Evolutionary conservation across 1,139 yeast genomes (phyloP).

Genomic region (Pichia sp.): DNA sequence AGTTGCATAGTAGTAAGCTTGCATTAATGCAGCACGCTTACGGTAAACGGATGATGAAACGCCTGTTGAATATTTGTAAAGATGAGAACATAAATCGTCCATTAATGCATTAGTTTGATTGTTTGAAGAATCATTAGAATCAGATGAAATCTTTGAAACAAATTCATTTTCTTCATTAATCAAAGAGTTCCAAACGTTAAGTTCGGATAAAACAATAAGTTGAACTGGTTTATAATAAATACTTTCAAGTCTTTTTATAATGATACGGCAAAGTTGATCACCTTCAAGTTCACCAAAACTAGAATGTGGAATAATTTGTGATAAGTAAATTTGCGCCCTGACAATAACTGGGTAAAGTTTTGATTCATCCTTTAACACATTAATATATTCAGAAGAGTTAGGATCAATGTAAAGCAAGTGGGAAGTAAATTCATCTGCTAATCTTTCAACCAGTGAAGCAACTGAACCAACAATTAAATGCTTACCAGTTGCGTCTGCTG

Average conservation of each 20-base stretch:
- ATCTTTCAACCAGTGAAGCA: constrained; percentile 81
- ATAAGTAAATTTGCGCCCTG: constrained; percentile 82
- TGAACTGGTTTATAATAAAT: constrained; percentile 85
- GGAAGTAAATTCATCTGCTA: constrained; percentile 89
- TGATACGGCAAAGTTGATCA: constrained; percentile 67
- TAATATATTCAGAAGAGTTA: constrained; percentile 89
- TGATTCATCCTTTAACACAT: constrained; percentile 84
- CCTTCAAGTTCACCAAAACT: constrained; percentile 39
- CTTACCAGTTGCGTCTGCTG: constrained; percentile 57
- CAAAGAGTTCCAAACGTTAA: constrained; percentile 56
- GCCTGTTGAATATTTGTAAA: constrained; percentile 56
- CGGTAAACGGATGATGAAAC: constrained; percentile 46
- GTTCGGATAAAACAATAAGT: constrained; percentile 65
- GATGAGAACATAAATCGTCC: constrained; percentile 56
- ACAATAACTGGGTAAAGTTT: constrained; percentile 69
- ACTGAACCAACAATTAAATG: constrained; percentile 78
- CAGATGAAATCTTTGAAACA: constrained; percentile 30
- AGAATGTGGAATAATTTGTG: constrained; percentile 48
- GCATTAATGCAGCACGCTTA: constrained; percentile 78
- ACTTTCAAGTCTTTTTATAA: constrained; percentile 84
- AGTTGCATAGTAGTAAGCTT: constrained; percentile 86
- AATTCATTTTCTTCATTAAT: constrained; percentile 27
- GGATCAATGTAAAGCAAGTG: constrained; percentile 89
- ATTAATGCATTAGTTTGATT: constrained; percentile 50
- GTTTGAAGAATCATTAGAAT: constrained; percentile 28